A percentile compares a stretch with the other conserved stretches of the same genome.
phyloP scores from a whole-genome alignment of 208 protist genomes.

The Crithidia expoeki region DNA sequence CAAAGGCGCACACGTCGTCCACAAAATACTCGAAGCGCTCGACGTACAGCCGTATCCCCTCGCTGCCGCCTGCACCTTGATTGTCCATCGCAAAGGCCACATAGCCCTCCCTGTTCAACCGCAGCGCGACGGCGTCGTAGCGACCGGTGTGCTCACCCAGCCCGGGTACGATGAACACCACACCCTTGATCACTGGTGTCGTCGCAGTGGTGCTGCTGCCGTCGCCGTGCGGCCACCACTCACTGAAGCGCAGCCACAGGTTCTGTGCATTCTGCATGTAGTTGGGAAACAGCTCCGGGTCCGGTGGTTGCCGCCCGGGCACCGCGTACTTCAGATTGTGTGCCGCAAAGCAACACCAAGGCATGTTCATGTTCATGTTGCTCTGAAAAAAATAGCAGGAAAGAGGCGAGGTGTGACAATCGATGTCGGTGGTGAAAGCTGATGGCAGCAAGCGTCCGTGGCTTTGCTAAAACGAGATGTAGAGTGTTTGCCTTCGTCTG shows the following conservation, averaged over 20 bases:
- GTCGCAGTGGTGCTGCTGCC: not conserved
- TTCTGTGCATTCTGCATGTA: conserved; percentile 81
- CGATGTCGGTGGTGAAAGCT: too few relatives aligned
- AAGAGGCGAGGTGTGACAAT: too few relatives aligned
- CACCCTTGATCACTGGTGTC: conserved; percentile 29
- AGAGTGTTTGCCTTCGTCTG: too few relatives aligned
- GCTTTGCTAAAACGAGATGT: too few relatives aligned
- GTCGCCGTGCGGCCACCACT: conserved; percentile 64
- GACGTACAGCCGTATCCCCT: conserved; percentile 74
- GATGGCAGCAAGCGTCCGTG: too few relatives aligned
- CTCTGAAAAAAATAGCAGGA: too few relatives aligned
- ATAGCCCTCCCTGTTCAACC: conserved; percentile 55
- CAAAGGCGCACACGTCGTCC: conserved; percentile 69
- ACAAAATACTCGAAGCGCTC: conserved; percentile 75
- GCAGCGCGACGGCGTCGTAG: conserved; percentile 70
- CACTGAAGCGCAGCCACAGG: conserved; percentile 71
- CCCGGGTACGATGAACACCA: conserved; percentile 78
- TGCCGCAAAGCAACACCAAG: conserved; percentile 4
- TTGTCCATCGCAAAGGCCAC: conserved; percentile 73
- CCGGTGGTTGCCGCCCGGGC: conserved; percentile 49
- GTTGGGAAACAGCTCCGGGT: conserved; percentile 64
- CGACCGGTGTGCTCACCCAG: conserved; percentile 74
- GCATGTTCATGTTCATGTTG: not conserved
- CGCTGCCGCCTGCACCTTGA: conserved; percentile 75
- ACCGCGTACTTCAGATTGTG: conserved; percentile 54